phyloP scores from a whole-genome alignment of 2,329 filamentous ascomycete species.

The Aspergillus candidus region DNA sequence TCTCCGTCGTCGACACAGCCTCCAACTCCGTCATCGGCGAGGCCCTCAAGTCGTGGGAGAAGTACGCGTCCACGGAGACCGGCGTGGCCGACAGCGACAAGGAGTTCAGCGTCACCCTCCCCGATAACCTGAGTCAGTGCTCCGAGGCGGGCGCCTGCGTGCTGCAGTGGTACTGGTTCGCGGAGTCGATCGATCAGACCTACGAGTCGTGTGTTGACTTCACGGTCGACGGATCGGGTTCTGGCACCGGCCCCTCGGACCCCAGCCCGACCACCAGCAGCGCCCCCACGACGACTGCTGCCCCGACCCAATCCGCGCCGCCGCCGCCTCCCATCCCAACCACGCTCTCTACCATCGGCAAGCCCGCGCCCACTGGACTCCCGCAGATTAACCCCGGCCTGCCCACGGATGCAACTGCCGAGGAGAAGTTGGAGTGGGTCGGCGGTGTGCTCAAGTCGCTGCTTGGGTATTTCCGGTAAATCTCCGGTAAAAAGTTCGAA shows the following conservation, averaged over 20 bases:
- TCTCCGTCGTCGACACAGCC: constrained; percentile 44
- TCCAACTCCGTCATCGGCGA: constrained; percentile 36
- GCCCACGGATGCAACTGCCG: constrained; percentile 14
- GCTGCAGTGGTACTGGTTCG: constrained; percentile 33
- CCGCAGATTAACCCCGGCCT: not conserved
- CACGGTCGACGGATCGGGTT: constrained; percentile 20
- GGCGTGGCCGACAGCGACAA: constrained; percentile 22
- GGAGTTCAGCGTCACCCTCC: constrained; percentile 28
- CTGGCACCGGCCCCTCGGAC: constrained; percentile 11
- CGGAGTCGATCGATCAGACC: constrained; percentile 30
- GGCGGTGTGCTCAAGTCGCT: constrained; percentile 13
- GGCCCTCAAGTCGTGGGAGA: constrained; percentile 28
- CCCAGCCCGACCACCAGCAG: constrained; percentile 9
- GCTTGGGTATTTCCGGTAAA: constrained; percentile 9
- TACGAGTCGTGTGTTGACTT: constrained; percentile 33
- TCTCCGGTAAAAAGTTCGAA: too few species aligned
- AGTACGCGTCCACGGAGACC: constrained; percentile 27
- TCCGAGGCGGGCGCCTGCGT: constrained; percentile 26
- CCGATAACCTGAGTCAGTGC: constrained; percentile 25
- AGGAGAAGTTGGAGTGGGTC: constrained; percentile 16
- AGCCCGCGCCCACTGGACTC: too few species aligned
- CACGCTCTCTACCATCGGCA: constrained; percentile 7
- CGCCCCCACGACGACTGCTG: not conserved
- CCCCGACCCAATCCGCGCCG: constrained; percentile 9
- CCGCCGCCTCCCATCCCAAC: constrained; percentile 8